These are phyloP conservation scores for Dioscorea alata DNA, from an alignment of 106 monocot genomes.

Conservation along the genomic window DNA sequence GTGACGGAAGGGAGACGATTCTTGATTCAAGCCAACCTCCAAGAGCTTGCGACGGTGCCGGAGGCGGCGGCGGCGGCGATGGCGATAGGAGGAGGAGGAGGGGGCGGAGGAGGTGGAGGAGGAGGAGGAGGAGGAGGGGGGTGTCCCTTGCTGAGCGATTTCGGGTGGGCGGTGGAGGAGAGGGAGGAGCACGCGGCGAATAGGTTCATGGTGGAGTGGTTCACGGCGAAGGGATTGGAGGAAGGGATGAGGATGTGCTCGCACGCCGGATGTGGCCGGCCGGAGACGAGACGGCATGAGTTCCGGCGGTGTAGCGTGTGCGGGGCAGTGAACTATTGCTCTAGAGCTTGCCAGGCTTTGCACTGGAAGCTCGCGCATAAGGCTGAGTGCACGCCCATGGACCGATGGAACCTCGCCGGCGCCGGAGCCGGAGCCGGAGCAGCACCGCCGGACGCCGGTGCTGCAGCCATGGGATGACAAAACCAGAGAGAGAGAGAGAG, in stretches of 20 bases:
- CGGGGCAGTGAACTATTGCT: slow-evolving; percentile 55
- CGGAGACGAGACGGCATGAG: slow-evolving; percentile 60
- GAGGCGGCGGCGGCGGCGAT: neutral
- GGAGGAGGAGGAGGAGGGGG: slow-evolving; percentile 16
- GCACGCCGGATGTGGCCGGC: slow-evolving; percentile 44
- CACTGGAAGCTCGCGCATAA: slow-evolving; percentile 53
- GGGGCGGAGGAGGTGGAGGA: slow-evolving; percentile 26
- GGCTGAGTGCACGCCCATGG: slow-evolving; percentile 29
- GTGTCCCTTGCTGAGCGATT: slow-evolving; percentile 36
- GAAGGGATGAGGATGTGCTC: slow-evolving; percentile 45
- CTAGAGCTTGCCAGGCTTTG: slow-evolving; percentile 60
- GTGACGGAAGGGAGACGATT: slow-evolving; percentile 45
- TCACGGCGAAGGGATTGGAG: slow-evolving; percentile 13
- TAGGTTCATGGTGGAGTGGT: slow-evolving; percentile 71
- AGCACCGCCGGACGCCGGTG: neutral
- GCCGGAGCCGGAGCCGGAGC: slow-evolving; percentile 1
- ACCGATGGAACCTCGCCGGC: slow-evolving; percentile 19
- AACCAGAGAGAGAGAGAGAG: too few relatives aligned
- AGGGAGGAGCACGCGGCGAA: slow-evolving; percentile 59
- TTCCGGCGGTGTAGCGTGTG: slow-evolving; percentile 67
- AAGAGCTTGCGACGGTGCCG: neutral
- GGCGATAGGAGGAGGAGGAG: too few relatives aligned
- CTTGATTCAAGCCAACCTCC: slow-evolving; percentile 35
- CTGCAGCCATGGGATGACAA: neutral
- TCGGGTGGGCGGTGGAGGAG: slow-evolving; percentile 40